Base-by-base conservation (phyloP, 2,329 filamentous ascomycete genomes). In the Coniochaeta prunicola region DNA sequence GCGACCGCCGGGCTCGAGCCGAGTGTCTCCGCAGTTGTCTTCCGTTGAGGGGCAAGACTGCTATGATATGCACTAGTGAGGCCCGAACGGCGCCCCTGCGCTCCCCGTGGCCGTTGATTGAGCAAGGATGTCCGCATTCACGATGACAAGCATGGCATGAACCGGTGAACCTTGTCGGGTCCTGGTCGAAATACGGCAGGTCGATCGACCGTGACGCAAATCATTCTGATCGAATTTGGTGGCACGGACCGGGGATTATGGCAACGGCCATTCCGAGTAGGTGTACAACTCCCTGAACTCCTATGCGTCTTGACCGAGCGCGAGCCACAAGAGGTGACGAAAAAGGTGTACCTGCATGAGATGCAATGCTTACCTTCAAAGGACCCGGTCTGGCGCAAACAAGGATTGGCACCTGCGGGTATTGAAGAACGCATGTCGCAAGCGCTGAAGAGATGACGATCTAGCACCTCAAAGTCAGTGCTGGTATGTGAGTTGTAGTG, bases 121-220 rank as follows among this genome's bases (percentile, higher is more conserved):
- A 58, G 42, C 57, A 58, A 58, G 57, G 57, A 53, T 58, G 36
- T 28, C 6, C 6, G 53, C 26, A 17, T 28, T n/a, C 15, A 21
- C 24, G 8, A 58, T 58, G 57, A 53, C 57, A 58, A 45, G 57
- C 57, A 58, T 53, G 42, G 56, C 42, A 53, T 50, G 30, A n/a
- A 45, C 53, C 33, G n/a, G 21, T 28, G 26, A 28, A 59, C 53
- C 36, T 26, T 56, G 53, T 50, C 58, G 53, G 58, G 40, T 21
- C 26, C 45, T 57, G 48, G 53, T 59, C 58, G 38, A 57, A 50
- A 59, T 57, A 33, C 58, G 58, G 58, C 58, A 59, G 58, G 58
- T 59, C 53, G 21, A 33, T 57, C 56, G 24, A 15, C 26, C 24
- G 7, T 26, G 24, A 21, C 4, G 21, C 21, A 28, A 45, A 15